Base-by-base conservation (phyloP, 2,329 filamentous ascomycete genomes). In the Colletotrichum sp. region DNA sequence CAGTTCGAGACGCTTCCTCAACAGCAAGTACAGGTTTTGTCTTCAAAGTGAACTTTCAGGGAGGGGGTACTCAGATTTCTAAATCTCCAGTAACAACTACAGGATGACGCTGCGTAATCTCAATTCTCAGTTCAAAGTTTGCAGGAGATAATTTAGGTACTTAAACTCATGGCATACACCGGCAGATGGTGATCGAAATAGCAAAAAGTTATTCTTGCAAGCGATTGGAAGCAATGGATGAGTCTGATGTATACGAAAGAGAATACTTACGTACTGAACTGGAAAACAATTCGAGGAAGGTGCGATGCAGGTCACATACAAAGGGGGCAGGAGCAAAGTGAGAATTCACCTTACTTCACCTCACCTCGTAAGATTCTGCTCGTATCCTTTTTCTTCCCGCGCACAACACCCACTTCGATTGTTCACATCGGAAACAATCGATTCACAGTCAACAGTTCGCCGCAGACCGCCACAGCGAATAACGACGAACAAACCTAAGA, bases 201-300 rank as follows among this genome's bases (percentile, higher is more conserved):
- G 18, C 39, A n/a, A n/a, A 44, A 44, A 1, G 39, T 44, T 10
- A 12, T n/a, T 44, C 1, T 0, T n/a, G 18, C 0, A 12, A 44
- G 39, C 5, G 18, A n/a, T n/a, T n/a, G 1, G 39, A n/a, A 44
- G 39, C 39, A n/a, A 44, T 44, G 18, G 9, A 44, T 6, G 39
- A 44, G 39, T n/a, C 39, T 44, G 18, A 44, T 10, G 39, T 1
- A 44, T 44, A 1, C 9, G 18, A n/a, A 44, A n/a, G 18, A 44
- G 18, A 44, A 44, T 44, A 44, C 39, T 49, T 49, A 49, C 39
- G 9, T n/a, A n/a, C 18, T n/a, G 18, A 49, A 49, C 18, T n/a
- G 3, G 9, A 49, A 49, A 49, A 2, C 3, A 49, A 49, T 49
- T n/a, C 1, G 18, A 49, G 18, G 39, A 49, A 49, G 39, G 39